Evolutionary conservation across 2,329 filamentous ascomycete species (phyloP).

Genomic region (Rhexocercosporidium sp.): DNA sequence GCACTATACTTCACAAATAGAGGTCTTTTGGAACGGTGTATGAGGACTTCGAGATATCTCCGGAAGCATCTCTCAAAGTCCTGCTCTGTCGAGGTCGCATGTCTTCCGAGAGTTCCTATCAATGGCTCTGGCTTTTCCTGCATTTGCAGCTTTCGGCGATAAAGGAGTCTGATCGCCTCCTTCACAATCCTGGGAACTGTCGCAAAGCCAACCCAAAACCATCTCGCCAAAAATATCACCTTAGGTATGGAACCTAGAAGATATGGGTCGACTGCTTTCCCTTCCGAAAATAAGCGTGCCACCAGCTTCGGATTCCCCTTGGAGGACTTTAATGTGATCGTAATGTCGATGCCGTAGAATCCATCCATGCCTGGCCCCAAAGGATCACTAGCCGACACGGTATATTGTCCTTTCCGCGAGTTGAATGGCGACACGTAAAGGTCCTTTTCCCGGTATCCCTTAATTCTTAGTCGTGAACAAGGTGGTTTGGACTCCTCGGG

Average conservation of each 20-base stretch:
- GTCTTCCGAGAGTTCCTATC: background rate
- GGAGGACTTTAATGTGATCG: conserved; percentile 61
- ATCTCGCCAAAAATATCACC: background rate
- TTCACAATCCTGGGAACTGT: background rate
- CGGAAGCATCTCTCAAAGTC: background rate
- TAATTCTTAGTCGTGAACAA: conserved; percentile 91
- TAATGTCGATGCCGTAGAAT: conserved; percentile 51
- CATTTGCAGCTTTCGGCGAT: background rate
- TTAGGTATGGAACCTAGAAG: background rate
- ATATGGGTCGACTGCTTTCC: background rate
- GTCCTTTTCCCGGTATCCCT: conserved; percentile 90
- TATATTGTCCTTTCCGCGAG: background rate
- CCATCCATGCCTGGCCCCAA: conserved; percentile 31
- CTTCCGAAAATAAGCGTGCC: background rate
- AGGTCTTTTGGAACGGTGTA: background rate
- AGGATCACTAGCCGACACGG: background rate
- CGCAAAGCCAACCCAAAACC: background rate
- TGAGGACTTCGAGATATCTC: background rate
- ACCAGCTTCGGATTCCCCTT: conserved; percentile 58
- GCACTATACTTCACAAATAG: background rate
- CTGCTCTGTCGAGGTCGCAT: background rate
- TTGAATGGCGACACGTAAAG: conserved; percentile 65
- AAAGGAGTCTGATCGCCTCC: background rate
- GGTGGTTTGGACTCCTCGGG: conserved; percentile 90
- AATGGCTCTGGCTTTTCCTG: background rate